These are phyloP conservation scores for Fragilaria crotonensis DNA, from an alignment of 108 stramenopile species.

Conservation along the genomic window DNA sequence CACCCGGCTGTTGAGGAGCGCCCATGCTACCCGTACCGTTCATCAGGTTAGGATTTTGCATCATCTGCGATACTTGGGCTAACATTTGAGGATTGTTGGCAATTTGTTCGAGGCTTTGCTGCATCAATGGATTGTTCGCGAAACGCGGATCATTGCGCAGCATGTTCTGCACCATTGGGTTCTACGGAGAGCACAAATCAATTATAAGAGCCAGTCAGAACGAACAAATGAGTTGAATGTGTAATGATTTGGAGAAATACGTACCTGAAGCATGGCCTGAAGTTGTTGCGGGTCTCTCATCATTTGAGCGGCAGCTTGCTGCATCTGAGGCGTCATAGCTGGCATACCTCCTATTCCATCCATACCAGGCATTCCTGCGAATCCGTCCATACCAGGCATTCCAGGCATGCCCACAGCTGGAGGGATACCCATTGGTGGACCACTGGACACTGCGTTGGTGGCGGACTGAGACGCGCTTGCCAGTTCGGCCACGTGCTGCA, in stretches of 20 bases:
- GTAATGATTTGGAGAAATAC: too few species aligned
- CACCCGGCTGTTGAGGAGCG: slow-evolving; percentile 1
- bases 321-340: slow-evolving; percentile 19
- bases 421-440: background rate
- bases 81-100: slow-evolving; percentile 66
- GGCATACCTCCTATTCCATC: slow-evolving; percentile 7
- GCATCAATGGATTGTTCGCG: slow-evolving; percentile 52
- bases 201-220: background rate
- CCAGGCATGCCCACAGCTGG: background rate
- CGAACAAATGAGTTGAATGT: too few species aligned
- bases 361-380: background rate
- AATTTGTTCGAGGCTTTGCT: slow-evolving; percentile 39
- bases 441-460: slow-evolving; percentile 8
- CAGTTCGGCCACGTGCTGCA: slow-evolving; percentile 32
- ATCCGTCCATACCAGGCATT: background rate
- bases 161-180: slow-evolving; percentile 79
- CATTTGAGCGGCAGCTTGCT: slow-evolving; percentile 35
- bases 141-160: slow-evolving; percentile 70
- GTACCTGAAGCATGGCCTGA: slow-evolving; percentile 54
- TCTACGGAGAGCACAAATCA: too few species aligned
- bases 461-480: slow-evolving; percentile 18
- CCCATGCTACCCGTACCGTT: slow-evolving; percentile 13
- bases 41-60: slow-evolving; percentile 24
- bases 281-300: slow-evolving; percentile 55
- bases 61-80: slow-evolving; percentile 43